Conservation (phyloP, 2,329 filamentous ascomycete genomes). For the Neopestalotiopsis clavispora region DNA sequence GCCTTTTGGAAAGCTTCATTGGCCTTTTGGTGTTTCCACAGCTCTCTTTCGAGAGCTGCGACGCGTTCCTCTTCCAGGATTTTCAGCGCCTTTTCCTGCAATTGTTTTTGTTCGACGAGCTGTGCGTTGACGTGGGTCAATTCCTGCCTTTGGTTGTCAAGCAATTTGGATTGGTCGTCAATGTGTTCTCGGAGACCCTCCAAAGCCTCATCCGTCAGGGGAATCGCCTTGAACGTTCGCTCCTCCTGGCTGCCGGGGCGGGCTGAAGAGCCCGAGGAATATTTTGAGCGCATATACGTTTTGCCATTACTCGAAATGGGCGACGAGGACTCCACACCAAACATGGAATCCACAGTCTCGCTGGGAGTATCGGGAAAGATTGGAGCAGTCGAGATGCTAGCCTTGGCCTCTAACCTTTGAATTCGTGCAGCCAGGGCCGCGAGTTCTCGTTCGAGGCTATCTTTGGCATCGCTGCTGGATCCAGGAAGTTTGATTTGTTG, state of each 20-base stretch:
- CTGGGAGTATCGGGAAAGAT: slow-evolving; percentile 81
- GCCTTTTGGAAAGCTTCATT: slow-evolving; percentile 99
- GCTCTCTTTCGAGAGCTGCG: slow-evolving; percentile 85
- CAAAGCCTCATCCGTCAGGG: slow-evolving; percentile 81
- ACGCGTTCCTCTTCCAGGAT: slow-evolving; percentile 88
- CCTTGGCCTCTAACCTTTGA: slow-evolving; percentile 81
- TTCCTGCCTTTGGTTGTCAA: slow-evolving; percentile 84
- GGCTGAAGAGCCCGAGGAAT: slow-evolving; percentile 46
- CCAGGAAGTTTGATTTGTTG: slow-evolving; percentile 75
- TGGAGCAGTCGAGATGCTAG: slow-evolving; percentile 62
- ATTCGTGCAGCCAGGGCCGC: slow-evolving; percentile 78
- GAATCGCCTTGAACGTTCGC: slow-evolving; percentile 45
- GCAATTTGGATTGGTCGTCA: slow-evolving; percentile 90
- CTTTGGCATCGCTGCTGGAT: slow-evolving; percentile 75
- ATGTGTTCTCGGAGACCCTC: slow-evolving; percentile 88
- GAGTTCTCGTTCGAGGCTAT: slow-evolving; percentile 81
- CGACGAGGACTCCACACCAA: slow-evolving; percentile 60
- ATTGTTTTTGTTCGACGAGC: slow-evolving; percentile 81
- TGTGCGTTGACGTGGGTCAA: slow-evolving; percentile 86
- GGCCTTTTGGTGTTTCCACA: slow-evolving; percentile 96
- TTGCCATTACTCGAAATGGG: slow-evolving; percentile 48
- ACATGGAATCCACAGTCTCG: slow-evolving; percentile 70
- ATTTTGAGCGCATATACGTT: slow-evolving; percentile 45
- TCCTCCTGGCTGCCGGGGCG: slow-evolving; percentile 42
- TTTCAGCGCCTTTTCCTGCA: slow-evolving; percentile 82